Conservation (phyloP, 2,329 filamentous ascomycete genomes). For the Fusarium metavorans region DNA sequence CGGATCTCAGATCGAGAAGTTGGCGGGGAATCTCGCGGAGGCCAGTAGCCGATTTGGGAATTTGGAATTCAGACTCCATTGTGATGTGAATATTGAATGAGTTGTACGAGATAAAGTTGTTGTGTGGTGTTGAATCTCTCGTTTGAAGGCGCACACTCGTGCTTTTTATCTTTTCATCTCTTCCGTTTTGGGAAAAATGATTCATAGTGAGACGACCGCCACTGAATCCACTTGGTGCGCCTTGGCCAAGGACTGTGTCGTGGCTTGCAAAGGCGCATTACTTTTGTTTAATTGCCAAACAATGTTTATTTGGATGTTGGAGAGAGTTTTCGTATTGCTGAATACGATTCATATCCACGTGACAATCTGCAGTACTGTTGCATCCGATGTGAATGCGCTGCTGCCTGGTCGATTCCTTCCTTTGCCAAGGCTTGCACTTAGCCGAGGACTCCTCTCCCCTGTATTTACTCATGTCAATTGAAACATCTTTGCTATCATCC, state of each 20-base stretch:
- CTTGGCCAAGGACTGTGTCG: not conserved
- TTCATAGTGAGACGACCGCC: not conserved
- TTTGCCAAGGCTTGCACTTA: not conserved
- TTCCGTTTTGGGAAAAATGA: not conserved
- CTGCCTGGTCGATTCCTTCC: not conserved
- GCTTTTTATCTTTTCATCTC: not conserved
- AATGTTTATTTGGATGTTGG: not conserved
- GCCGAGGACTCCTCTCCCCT: not conserved
- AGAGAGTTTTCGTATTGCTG: not conserved
- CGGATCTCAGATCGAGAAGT: slow-evolving; percentile 44
- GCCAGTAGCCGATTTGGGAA: slow-evolving; percentile 13
- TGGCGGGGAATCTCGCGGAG: slow-evolving; percentile 12
- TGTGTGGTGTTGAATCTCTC: not conserved
- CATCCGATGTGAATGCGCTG: not conserved
- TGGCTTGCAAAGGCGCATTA: not conserved
- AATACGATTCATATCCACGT: not conserved
- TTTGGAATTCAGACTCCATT: slow-evolving; percentile 20
- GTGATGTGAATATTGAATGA: not conserved
- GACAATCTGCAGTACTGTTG: not conserved
- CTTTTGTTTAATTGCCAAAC: not conserved
- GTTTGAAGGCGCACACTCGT: not conserved
- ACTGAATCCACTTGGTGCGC: not conserved
- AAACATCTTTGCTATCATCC: not conserved
- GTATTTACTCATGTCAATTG: not conserved
- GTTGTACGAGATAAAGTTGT: too few relatives aligned